Evolutionary conservation across 305 asterid genomes (phyloP).

Genomic region (Fraxinus greggii): DNA sequence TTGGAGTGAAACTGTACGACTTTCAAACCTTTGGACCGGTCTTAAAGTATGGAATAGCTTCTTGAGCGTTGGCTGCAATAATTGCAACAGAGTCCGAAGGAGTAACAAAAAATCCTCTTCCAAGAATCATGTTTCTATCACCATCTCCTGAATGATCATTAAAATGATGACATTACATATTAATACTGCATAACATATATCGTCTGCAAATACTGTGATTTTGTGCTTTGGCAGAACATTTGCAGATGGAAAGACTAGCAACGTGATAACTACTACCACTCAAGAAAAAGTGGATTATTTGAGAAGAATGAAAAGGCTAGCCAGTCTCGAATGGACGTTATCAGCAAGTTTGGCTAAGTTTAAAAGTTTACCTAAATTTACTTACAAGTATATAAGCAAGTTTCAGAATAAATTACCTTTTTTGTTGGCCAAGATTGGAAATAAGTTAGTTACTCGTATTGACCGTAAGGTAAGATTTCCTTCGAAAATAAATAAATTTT

Average conservation of each 20-base stretch:
- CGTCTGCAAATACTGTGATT: neutral
- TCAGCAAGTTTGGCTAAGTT: neutral
- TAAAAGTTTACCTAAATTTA: neutral
- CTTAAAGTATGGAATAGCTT: constrained; percentile 82
- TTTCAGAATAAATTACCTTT: neutral
- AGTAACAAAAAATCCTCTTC: constrained; percentile 82
- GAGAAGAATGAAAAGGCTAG: neutral
- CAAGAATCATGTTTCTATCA: constrained; percentile 97
- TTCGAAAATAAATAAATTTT: neutral
- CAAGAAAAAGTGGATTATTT: neutral
- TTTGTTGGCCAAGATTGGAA: neutral
- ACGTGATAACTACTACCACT: neutral
- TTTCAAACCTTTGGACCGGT: constrained; percentile 71
- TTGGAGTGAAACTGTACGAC: constrained; percentile 1
- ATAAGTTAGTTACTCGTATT: neutral
- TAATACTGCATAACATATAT: neutral
- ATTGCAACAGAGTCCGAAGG: constrained; percentile 98
- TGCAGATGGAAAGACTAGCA: neutral
- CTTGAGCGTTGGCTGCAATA: constrained; percentile 92
- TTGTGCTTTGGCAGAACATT: neutral
- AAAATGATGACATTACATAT: constrained; percentile 12
- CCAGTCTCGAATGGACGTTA: neutral
- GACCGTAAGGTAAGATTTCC: neutral
- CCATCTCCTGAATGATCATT: constrained; percentile 76
- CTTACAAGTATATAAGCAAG: neutral